Evolutionary conservation across 208 protist genomes (phyloP).

Genomic region (Phytomonas serpens): DNA sequence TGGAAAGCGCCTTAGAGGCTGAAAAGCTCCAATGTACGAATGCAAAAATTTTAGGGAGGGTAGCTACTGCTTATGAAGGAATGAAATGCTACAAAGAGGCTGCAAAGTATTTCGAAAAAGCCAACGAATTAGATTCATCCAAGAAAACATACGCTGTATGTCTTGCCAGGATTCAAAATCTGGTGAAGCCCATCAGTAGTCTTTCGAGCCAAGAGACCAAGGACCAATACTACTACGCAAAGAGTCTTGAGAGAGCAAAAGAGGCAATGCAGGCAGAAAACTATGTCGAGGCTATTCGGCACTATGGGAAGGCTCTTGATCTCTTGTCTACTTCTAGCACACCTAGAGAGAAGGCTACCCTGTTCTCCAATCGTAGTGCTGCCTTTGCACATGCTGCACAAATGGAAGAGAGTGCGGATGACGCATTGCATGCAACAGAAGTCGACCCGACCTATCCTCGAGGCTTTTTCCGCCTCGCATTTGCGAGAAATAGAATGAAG

Average conservation of each 20-base stretch:
- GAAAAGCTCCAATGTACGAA: constrained; percentile 37
- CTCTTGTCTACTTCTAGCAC: constrained; percentile 21
- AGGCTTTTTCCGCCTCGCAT: constrained; percentile 61
- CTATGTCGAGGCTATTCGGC: constrained; percentile 61
- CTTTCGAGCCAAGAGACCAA: constrained; percentile 26
- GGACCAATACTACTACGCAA: constrained; percentile 72
- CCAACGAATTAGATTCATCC: constrained; percentile 25
- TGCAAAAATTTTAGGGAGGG: constrained; percentile 46
- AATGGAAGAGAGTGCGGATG: constrained; percentile 45
- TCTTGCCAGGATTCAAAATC: constrained; percentile 25
- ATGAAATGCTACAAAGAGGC: constrained; percentile 66
- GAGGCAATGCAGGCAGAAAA: constrained; percentile 57
- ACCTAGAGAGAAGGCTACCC: constrained; percentile 32
- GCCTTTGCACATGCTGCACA: constrained; percentile 38
- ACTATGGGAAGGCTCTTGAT: constrained; percentile 73
- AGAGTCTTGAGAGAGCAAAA: constrained; percentile 56
- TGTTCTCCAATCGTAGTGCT: constrained; percentile 72
- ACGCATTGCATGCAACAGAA: constrained; percentile 34
- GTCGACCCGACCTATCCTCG: constrained; percentile 59
- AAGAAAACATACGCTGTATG: constrained; percentile 25
- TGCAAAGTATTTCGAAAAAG: constrained; percentile 22
- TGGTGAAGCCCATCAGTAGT: constrained; percentile 32
- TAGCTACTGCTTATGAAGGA: constrained; percentile 63
- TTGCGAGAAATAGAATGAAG: constrained; percentile 44
- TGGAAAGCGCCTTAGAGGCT: constrained; percentile 38